Evolutionary conservation across 148 eudicot genomes (phyloP), one percentile per base, ranked within the genome.

Genomic region (Diospyros lotus): DNA sequence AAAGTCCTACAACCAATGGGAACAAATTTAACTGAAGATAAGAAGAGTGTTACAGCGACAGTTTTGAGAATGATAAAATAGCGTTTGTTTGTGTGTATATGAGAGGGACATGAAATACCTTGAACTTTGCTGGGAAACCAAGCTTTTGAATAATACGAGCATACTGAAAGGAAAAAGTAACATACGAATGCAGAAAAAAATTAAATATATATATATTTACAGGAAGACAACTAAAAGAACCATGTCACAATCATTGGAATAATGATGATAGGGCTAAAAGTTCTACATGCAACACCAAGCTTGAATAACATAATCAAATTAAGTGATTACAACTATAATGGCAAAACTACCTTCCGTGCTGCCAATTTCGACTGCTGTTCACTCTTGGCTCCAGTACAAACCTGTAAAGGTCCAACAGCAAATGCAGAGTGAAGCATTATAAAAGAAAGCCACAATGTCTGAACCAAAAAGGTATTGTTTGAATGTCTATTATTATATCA

Each of bases 101-200:
- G 51, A 74, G 1, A 28, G 28, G 28, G 28, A 28, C 28, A 28
- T 28, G 28, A 9, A 50, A 44, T 87, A 92, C 97, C 94, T 92
- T 92, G 41, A 92, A 92, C 69, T 84, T 90, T 43, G 97, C 97
- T 12, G 88, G 86, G 66, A 90, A 90, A 6, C 97, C 97, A 75
- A 92, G 89, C 90, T 92, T 92, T 75, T 92, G 97, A 69, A 92
- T 86, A 17, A 92, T 90, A 41, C 97, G 87, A 54, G 94, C 97
- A 88, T 92, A 92, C 97, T 92, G 82, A 72, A 79, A 82, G 69
- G 59, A 8, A 64, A 71, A 28, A 28, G 28, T 28, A 28, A 28
- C 28, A 28, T 28, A 28, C 0, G 28, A 60, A 14, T 1, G 44
- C 4, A 48, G 0, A 17, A 59, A 28, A 28, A 64, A 42, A 12